Evolutionary conservation across 345 rosid species (phyloP), one percentile per base, ranked within the genome.

Genomic region (Eutrema japonicum): DNA sequence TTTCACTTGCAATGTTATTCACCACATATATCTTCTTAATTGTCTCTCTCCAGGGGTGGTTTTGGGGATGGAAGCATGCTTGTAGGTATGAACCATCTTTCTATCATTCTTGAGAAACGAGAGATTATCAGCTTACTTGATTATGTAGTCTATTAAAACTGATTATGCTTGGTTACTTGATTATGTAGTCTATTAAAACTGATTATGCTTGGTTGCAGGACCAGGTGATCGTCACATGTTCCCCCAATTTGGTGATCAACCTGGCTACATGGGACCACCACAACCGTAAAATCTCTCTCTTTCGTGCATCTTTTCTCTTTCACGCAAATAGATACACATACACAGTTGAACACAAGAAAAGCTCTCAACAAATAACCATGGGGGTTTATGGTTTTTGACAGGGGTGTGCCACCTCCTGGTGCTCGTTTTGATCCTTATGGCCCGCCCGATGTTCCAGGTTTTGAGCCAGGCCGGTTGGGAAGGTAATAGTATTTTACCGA

Each of bases 351-450:
- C 40, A 61, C 26, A 26, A 33, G 22, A 60, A 52, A 16, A 66
- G 35, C 52, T 48, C 14, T 33, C 14, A 5, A 46, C 22, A 32
- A 32, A 32, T 69, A 47, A 64, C 53, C 32, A 63, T 7, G 53
- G 35, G 12, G 42, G 7, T 1, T n/a, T 55, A n/a, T 55, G 37
- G 36, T 62, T 18, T 3, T 71, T 60, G 73, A 75, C 89, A 91
- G 98, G 66, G 88, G 88, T 50, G 74, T 79, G 54, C 97, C 95
- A 68, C 97, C 97, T 13, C 97, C 96, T 8, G 98, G 98, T 79
- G 93, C 97, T 66, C 93, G 96, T 53, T 92, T 88, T 70, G 96
- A 94, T 81, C 97, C 99, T 2, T 85, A 66, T 69, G 99, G 99
- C 14, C 99, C 98, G 26, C 26, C 26, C 2, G 26, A 1, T 5